Base-by-base conservation (phyloP, 2,329 filamentous ascomycete species). In the Fonsecaea erecta region DNA sequence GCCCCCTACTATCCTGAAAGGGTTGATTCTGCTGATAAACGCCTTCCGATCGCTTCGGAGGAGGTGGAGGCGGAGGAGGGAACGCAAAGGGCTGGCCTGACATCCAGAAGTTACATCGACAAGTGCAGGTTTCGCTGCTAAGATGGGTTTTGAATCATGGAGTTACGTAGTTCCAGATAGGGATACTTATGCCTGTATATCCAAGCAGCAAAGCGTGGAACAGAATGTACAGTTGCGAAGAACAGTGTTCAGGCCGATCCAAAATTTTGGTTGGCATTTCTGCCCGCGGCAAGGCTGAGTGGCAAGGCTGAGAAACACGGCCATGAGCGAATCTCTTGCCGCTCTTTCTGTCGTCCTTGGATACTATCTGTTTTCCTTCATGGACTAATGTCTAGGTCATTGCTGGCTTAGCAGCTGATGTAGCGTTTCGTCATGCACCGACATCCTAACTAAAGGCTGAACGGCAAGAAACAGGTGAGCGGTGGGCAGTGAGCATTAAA, bases 41-140 rank as follows among this genome's bases (percentile, higher is more conserved):
- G 18, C 40, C 24, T 28, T 68, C 63, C 12, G 59, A 59, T 60
- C 55, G 64, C 28, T 63, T 67, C 1, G 77, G 77, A 40, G 78
- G 77, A 37, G 78, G 79, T 24, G 79, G 79, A 18, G 79, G 79
- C 35, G 80, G 80, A 21, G 79, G 79, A 64, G 80, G 79, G 69
- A 81, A 82, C 48, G 79, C 77, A 71, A 81, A 81, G 28, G 76
- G 77, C 72, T 79, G 76, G 58, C 51, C 60, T 5, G 70, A 70
- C 70, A 71, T 71, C 18, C 34, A 35, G 53, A 34, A 32, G 21
- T 28, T 12, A 11, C 43, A 48, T 30, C 16, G 43, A 18, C 28
- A 30, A 9, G 11, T 18, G 40, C 5, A 24, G 51, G 14, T 11
- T 4, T 11, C n/a, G n/a, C 16, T 4, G 24, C 43, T 60, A 52